A percentile compares a stretch with the other conserved stretches of the same genome.
Evolutionary conservation across 805 yeast genomes (phyloP).

Genomic region (Metschnikowia kunwiensis): DNA sequence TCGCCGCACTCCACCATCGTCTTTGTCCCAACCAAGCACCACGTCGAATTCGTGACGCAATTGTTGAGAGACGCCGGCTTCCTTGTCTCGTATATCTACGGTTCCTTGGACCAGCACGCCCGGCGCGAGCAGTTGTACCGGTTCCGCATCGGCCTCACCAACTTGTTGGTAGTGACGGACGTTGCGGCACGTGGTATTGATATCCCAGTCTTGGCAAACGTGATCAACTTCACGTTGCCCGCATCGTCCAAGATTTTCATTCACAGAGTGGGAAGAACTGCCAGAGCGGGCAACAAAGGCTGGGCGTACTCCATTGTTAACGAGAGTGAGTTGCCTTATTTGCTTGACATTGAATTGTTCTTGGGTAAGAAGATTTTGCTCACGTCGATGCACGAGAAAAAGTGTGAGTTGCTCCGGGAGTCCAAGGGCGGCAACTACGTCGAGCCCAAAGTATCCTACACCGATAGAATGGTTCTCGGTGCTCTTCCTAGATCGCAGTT

Average conservation of each 20-base stretch:
- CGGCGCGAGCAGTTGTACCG: conserved; percentile 83
- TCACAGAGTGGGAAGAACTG: conserved; percentile 98
- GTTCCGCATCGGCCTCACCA: conserved; percentile 80
- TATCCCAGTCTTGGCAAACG: conserved; percentile 94
- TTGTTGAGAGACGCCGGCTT: conserved; percentile 77
- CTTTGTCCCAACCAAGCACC: conserved; percentile 96
- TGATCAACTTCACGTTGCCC: conserved; percentile 86
- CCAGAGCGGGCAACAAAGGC: conserved; percentile 97
- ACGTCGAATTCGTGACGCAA: conserved; percentile 83
- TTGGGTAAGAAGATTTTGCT: conserved; percentile 77
- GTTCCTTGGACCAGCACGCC: conserved; percentile 92
- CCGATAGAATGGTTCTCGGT: conserved; percentile 79
- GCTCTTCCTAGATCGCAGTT: conserved; percentile 69
- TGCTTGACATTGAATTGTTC: conserved; percentile 86
- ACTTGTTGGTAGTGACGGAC: conserved; percentile 92
- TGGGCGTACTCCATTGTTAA: conserved; percentile 93
- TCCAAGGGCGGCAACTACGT: conserved; percentile 41
- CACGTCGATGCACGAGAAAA: conserved; percentile 66
- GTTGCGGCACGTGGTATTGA: conserved; percentile 99
- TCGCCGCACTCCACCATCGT: conserved; percentile 84
- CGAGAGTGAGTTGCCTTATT: conserved; percentile 84
- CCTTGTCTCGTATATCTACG: conserved; percentile 85
- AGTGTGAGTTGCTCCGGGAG: conserved; percentile 48
- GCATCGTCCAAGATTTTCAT: conserved; percentile 89
- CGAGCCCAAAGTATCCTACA: conserved; percentile 65